Conservation (phyloP, 495 filamentous ascomycete species). For the Lasiosphaeriaceae sp. region DNA sequence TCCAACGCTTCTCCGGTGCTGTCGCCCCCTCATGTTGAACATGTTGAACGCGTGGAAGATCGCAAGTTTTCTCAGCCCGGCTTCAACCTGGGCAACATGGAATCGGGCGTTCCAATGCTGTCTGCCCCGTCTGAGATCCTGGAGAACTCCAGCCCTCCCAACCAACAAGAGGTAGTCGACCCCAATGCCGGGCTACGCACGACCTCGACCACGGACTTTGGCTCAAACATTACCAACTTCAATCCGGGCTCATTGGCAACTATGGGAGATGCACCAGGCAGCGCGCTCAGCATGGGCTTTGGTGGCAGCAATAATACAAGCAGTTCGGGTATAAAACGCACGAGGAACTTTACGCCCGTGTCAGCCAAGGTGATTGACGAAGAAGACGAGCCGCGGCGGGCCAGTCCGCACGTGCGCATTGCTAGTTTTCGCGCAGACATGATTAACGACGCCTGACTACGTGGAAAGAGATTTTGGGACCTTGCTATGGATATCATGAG, state of each 20-base stretch:
- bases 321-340: constrained; percentile 30
- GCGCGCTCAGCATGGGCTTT: not conserved
- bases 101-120: not conserved
- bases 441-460: not conserved
- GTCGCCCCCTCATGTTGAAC: constrained; percentile 16
- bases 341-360: constrained; percentile 42
- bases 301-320: not conserved
- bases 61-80: constrained; percentile 35
- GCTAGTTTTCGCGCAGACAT: constrained; percentile 4
- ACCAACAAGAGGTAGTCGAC: constrained; percentile 1
- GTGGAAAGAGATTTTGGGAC: not conserved
- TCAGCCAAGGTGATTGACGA: constrained; percentile 39
- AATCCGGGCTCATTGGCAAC: not conserved
- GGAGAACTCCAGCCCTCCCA: not conserved
- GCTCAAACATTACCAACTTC: not conserved
- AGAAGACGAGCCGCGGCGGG: constrained; percentile 32
- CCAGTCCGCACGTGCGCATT: constrained; percentile 26
- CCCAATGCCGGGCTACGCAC: not conserved
- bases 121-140: not conserved
- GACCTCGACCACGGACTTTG: constrained; percentile 3
- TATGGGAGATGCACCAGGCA: not conserved
- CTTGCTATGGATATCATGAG: not conserved
- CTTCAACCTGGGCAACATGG: constrained; percentile 11
- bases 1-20: constrained; percentile 8
- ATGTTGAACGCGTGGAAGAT: constrained; percentile 20